Evolutionary conservation across 306 rosid species (phyloP), one percentile per base, ranked within the genome.

Genomic region (Sicyos edulis): DNA sequence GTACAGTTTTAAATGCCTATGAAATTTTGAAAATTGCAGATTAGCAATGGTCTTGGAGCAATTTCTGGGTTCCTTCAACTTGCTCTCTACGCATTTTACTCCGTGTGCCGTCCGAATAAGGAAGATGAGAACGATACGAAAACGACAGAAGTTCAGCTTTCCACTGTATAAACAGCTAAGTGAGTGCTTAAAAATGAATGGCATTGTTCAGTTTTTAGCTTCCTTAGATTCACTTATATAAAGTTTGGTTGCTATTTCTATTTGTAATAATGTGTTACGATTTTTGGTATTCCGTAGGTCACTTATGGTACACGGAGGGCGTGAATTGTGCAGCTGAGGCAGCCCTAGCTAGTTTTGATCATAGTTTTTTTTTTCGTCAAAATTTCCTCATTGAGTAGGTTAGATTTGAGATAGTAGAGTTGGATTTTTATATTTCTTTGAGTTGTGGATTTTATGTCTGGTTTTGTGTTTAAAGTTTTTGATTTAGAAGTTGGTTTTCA

Each of bases 31-130:
- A 22, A 68, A 3, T 71, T 80, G 78, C 84, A 92, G 96, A 74
- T 85, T 1, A 82, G 97, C 81, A 92, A 89, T 13, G 52, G 92
- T 8, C 24, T 92, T 0, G 97, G 96, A 21, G 89, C 86, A 60
- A 0, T 86, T 3, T 79, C 85, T 21, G 96, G 96, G 17, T 34
- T 80, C 0, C 0, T 78, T 62, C 95, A 92, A 70, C 89, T 92
- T 34, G 10, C 75, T 10, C 57, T 91, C 6, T 86, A 83, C 73
- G 88, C 79, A 53, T 65, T 47, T 5, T 91, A 75, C 78, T 77
- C 10, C 17, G 63, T 47, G 1, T 6, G 19, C 26, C 80, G 78
- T 13, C 74, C 62, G 47, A 77, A 71, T 29, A 42, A 68, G 8
- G 66, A 44, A 0, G 67, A n/a, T n/a, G n/a, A 54, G 0, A 55